These are phyloP conservation scores for Withania somnifera DNA, from an alignment of 305 asterid species.

Conservation along the genomic window DNA sequence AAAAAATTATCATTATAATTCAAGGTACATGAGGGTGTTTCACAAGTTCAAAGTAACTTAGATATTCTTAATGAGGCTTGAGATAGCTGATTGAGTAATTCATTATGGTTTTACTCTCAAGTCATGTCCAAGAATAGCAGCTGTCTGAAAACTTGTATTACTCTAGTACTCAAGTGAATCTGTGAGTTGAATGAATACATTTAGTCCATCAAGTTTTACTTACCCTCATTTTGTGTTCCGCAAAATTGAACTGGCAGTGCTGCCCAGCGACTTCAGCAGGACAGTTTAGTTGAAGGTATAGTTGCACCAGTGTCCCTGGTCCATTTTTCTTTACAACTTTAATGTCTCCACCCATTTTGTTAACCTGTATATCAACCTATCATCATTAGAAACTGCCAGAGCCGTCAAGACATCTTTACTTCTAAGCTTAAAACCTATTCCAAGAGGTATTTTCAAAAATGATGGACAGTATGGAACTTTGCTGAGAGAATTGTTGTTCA, in stretches of 20 bases:
- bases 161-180: background rate
- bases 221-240: slow-evolving; percentile 50
- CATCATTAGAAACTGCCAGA: background rate
- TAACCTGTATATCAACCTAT: slow-evolving; percentile 37
- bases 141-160: background rate
- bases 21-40: background rate
- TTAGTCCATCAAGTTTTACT: slow-evolving; percentile 9
- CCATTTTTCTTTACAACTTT: slow-evolving; percentile 73
- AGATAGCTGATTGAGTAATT: background rate
- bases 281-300: slow-evolving; percentile 43
- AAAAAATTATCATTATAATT: background rate
- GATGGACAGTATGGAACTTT: background rate
- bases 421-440: background rate
- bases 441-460: background rate
- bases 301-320: slow-evolving; percentile 69
- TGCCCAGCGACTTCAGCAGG: slow-evolving; percentile 36
- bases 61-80: background rate
- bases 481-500: background rate
- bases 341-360: slow-evolving; percentile 92
- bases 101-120: background rate
- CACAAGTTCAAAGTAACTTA: background rate
- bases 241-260: slow-evolving; percentile 33
- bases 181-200: background rate
- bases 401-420: background rate
- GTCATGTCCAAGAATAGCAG: background rate